Conservation (phyloP, 225 moss, liverwort and hornwort species). For the Neckera pumila region DNA sequence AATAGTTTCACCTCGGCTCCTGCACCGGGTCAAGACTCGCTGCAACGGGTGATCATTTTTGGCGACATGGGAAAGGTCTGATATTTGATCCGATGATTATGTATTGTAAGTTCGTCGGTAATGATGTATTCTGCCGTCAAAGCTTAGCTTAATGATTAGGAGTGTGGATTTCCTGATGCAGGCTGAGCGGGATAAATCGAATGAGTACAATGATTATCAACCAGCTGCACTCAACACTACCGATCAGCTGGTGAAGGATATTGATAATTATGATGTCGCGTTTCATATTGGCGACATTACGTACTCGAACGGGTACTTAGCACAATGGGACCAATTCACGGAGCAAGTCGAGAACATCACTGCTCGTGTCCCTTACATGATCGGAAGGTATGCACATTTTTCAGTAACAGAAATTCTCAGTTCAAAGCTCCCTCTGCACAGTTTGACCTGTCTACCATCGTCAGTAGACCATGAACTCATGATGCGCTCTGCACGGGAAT, state of each 20-base stretch:
- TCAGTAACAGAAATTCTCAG: neutral
- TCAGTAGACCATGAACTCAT: neutral
- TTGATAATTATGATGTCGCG: constrained; percentile 43
- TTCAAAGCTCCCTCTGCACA: neutral
- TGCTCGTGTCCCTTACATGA: constrained; percentile 51
- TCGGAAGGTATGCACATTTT: constrained; percentile 3
- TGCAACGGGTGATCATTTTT: constrained; percentile 53
- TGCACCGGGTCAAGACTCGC: constrained; percentile 55
- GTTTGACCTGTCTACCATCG: neutral
- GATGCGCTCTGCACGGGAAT: neutral
- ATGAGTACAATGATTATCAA: constrained; percentile 46
- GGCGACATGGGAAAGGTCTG: constrained; percentile 80
- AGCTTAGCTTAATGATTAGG: neutral
- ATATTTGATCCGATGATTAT: neutral
- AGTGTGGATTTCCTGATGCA: neutral
- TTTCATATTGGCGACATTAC: constrained; percentile 55
- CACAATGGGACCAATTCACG: constrained; percentile 63
- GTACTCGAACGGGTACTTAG: constrained; percentile 48
- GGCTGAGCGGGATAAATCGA: constrained; percentile 52
- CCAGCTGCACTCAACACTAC: constrained; percentile 61
- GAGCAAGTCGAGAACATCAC: constrained; percentile 54
- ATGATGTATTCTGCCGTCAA: neutral
- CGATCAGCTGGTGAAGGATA: constrained; percentile 43
- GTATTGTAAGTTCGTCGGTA: neutral
- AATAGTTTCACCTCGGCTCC: constrained; percentile 45